phyloP scores from a whole-genome alignment of 2,329 filamentous ascomycete species.

The Pseudocercospora musae region DNA sequence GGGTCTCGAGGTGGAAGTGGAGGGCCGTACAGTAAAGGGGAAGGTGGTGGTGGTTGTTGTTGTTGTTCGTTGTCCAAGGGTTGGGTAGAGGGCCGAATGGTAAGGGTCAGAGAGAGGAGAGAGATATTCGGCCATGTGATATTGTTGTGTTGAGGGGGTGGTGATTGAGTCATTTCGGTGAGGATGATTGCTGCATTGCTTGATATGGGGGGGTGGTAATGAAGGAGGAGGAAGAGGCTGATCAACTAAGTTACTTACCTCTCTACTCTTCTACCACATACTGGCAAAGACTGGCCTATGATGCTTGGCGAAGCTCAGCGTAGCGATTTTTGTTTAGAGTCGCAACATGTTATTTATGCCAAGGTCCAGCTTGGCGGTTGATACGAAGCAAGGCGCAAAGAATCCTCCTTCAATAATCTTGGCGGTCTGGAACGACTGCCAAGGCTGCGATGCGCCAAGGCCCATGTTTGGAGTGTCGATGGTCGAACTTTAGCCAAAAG shows the following conservation, averaged over 20 bases:
- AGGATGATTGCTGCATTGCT: neutral
- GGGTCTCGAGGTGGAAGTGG: neutral
- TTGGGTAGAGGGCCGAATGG: neutral
- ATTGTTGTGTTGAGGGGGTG: neutral
- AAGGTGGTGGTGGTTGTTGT: too few species aligned
- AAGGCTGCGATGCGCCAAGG: neutral
- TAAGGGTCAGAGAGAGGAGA: neutral
- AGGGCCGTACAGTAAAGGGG: neutral
- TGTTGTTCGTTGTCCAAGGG: too few species aligned
- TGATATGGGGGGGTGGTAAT: neutral
- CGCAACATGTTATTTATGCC: too few species aligned
- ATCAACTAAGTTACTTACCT: neutral
- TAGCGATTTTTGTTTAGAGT: too few species aligned
- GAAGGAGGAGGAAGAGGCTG: neutral
- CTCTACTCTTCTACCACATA: neutral
- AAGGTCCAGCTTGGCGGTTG: neutral
- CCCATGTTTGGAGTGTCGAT: neutral
- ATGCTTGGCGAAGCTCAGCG: neutral
- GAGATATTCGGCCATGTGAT: neutral
- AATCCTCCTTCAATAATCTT: neutral
- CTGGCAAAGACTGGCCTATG: neutral
- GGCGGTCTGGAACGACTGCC: too few species aligned
- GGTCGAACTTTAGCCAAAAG: neutral
- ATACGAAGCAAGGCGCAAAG: neutral
- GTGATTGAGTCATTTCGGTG: constrained; percentile 1